These are phyloP conservation scores for Trifolium subterraneum DNA, from an alignment of 306 rosid genomes.

Conservation along the genomic window DNA sequence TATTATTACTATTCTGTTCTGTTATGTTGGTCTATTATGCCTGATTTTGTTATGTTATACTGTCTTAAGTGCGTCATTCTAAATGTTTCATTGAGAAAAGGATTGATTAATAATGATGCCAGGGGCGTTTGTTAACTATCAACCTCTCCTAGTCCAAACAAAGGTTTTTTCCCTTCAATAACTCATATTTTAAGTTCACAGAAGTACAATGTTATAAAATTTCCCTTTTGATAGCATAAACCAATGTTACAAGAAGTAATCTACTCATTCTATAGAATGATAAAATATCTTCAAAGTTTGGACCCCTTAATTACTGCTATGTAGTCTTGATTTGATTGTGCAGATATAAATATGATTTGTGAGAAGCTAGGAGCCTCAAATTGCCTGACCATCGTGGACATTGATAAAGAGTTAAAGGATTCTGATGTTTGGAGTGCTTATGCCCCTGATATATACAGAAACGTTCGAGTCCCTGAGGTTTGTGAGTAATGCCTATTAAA, in stretches of 20 bases:
- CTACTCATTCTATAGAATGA: constrained; percentile 9
- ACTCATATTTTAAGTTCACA: constrained; percentile 35
- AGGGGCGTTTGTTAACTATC: no score
- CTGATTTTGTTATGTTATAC: no score
- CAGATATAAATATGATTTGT: constrained; percentile 55
- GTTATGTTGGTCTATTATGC: no score
- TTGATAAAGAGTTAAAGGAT: constrained; percentile 63
- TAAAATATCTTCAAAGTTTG: constrained; percentile 15
- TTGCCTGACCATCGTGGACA: constrained; percentile 52
- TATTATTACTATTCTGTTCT: no score
- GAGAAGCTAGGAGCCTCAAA: constrained; percentile 53
- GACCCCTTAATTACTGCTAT: constrained; percentile 10
- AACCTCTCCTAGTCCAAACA: constrained; percentile 46
- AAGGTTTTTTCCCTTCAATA: constrained; percentile 58
- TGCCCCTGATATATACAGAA: constrained; percentile 72
- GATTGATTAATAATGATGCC: no score
- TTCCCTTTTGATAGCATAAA: constrained; percentile 7
- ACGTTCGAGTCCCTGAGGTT: constrained; percentile 70
- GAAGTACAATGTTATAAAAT: constrained; percentile 8
- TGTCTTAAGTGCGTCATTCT: no score
- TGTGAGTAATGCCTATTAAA: constrained; percentile 40
- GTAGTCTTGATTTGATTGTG: constrained; percentile 44
- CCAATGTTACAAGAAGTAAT: not conserved
- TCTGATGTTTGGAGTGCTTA: constrained; percentile 73
- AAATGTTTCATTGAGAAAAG: no score